Evolutionary conservation across 2,329 filamentous ascomycete genomes (phyloP), one percentile per base, ranked within the genome.

Genomic region (Setomelanomma holmii): DNA sequence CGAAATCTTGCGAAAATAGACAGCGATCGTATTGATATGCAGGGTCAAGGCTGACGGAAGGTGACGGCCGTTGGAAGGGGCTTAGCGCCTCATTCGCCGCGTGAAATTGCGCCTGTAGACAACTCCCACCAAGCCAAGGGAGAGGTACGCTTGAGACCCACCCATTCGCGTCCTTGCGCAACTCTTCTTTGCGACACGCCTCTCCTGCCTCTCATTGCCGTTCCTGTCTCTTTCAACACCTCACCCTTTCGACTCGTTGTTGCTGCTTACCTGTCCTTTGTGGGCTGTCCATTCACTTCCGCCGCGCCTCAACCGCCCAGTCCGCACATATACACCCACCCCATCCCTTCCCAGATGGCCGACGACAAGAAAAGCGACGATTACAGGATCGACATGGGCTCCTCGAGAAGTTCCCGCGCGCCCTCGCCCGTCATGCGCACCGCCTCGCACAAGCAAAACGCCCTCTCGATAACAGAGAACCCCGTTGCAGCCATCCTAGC

Each of bases 311-410:
- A n/a, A 14, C 39, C 24, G 45, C 45, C 45, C 33, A 39, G 38
- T 49, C 22, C 49, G 50, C 46, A 39, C 44, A 49, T 40, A 36
- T 47, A 23, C 44, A 49, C 21, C 51, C 45, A 49, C 52, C 20
- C 8, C 34, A 10, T 17, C 12, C 47, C 53, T n/a, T n/a, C n/a
- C n/a, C 82, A 67, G 61, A 96, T 96, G 91, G 83, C 88, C 69
- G 90, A 95, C 81, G 92, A 93, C 75, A 96, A 95, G 83, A 95
- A 91, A 76, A 89, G 90, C 73, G 83, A 84, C 70, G 90, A 95
- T 73, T 90, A 88, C 70, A 85, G 89, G 66, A 85, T 91, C 80
- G 84, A 84, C 67, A 67, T 69, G 53, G 61, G 64, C 42, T 87
- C 89, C 55, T 80, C 82, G 62, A 83, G 82, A 56, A 68, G 68